Evolutionary conservation across 139 green algal species (phyloP), one percentile per base, ranked within the genome.

Genomic region (Tetradesmus obliquus): DNA sequence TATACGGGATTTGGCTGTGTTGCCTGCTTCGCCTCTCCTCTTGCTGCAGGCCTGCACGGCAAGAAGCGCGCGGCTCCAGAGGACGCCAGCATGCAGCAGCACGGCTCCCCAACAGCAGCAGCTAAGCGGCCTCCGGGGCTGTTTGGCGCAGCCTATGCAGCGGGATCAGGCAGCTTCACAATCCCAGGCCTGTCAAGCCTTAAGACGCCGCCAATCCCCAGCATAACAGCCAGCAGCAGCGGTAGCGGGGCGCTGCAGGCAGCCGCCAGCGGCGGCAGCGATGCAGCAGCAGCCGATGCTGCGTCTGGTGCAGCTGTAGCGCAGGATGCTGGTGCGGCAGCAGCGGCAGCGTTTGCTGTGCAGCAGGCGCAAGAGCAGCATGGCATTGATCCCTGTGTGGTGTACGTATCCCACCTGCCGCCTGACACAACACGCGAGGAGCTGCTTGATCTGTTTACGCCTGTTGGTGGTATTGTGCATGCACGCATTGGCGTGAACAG

Each of bases 1-100:
- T 9, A 66, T 66, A 1, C 57, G 6, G 57, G 7, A 13, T 66
- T 9, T 66, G 57, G 6, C 57, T 66, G 57, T 66, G 57, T 9
- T 66, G 57, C 57, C 32, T 24, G 20, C 71, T 24, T 24, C 72
- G 62, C 32, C 32, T 45, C 22, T 45, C 22, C 5, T 45, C 22
- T 81, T 8, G 7, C 22, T 81, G 24, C 84, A n/a, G 85, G 85
- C 10, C 45, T 89, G 66, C 85, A 89, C 71, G 85, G 85, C 66
- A 89, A 82, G 85, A 89, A 89, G 45, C 62, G 85, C 5, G 12
- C 66, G 53, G 66, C 85, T 22, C 66, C 85, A 66, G 85, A 89
- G 13, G 2, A 6, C 0, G 19, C 53, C 3, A 32, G 32, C 12
- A 55, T 51, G 17, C 76, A 22, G 20, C 85, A 89, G 62, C 24